Conservation (phyloP, 768 basidiomycete species). For the Cytidiella melzeri region DNA sequence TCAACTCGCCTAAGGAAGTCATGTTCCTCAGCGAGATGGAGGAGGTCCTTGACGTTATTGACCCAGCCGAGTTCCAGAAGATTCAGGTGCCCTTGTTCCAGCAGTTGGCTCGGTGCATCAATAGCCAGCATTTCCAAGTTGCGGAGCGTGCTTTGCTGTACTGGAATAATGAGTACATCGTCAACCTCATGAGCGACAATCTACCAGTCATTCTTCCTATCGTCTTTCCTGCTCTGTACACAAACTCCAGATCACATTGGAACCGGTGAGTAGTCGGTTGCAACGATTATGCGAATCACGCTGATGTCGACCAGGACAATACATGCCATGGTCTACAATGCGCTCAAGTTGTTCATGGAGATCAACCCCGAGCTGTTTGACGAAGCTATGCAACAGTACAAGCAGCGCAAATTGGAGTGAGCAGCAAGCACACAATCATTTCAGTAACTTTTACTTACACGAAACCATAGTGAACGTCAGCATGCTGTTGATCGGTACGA, state of each 20-base stretch:
- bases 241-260: conserved; percentile 97
- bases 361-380: conserved; percentile 97
- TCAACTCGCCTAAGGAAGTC: conserved; percentile 98
- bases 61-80: conserved; percentile 94
- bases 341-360: conserved; percentile 97
- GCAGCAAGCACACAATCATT: conserved; percentile 26
- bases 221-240: conserved; percentile 94
- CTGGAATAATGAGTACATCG: conserved; percentile 99
- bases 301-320: conserved; percentile 92
- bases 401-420: conserved; percentile 78
- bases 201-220: conserved; percentile 84
- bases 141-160: conserved; percentile 95
- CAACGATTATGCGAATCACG: too few relatives aligned
- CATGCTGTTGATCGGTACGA: conserved; percentile 80
- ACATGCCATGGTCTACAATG: conserved; percentile 99
- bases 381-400: conserved; percentile 89
- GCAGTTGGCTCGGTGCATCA: conserved; percentile 94
- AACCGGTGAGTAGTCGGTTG: conserved; percentile 67
- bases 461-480: conserved; percentile 68
- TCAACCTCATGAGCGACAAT: conserved; percentile 98
- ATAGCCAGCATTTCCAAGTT: conserved; percentile 99
- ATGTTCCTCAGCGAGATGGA: conserved; percentile 99
- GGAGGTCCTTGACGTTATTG: conserved; percentile 97
- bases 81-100: conserved; percentile 89
- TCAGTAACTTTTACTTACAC: neutral